Evolutionary conservation across 306 rosid genomes (phyloP).

Genomic region (Citrullus mucosospermus): DNA sequence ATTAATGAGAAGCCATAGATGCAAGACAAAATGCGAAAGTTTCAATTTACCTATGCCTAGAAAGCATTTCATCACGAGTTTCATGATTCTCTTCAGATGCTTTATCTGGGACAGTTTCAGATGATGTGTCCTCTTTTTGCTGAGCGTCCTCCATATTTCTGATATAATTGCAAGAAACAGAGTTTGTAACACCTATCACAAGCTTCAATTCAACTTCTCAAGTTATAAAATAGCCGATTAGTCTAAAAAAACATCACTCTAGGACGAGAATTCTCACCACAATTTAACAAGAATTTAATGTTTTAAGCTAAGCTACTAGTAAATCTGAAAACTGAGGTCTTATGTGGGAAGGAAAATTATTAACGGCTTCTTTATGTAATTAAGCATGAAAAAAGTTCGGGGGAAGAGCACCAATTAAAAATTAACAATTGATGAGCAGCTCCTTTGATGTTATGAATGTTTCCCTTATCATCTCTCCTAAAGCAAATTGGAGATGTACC

Average conservation of each 20-base stretch:
- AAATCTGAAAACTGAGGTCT: background rate
- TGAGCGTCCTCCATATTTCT: constrained; percentile 49
- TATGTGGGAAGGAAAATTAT: background rate
- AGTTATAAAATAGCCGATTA: background rate
- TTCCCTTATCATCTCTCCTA: background rate
- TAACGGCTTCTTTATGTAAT: background rate
- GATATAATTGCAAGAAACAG: background rate
- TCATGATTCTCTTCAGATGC: constrained; percentile 33
- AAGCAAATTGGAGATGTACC: background rate
- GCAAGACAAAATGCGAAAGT: background rate
- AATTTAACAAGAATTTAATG: background rate
- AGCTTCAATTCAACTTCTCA: background rate
- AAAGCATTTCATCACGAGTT: constrained; percentile 65
- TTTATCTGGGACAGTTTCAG: constrained; percentile 36
- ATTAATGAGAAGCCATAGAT: background rate
- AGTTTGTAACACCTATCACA: background rate
- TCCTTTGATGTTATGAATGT: background rate
- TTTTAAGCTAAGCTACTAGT: background rate
- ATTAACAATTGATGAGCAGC: background rate
- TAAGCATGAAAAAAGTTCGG: background rate
- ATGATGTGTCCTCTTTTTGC: constrained; percentile 25
- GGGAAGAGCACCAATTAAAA: background rate
- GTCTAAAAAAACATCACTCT: background rate
- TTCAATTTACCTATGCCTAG: constrained; percentile 37
- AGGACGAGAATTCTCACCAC: background rate